Percentiles rank a stretch among this genome's conserved stretches.
Evolutionary conservation across 257 asterid species (phyloP).

Genomic region (Plantago major): DNA sequence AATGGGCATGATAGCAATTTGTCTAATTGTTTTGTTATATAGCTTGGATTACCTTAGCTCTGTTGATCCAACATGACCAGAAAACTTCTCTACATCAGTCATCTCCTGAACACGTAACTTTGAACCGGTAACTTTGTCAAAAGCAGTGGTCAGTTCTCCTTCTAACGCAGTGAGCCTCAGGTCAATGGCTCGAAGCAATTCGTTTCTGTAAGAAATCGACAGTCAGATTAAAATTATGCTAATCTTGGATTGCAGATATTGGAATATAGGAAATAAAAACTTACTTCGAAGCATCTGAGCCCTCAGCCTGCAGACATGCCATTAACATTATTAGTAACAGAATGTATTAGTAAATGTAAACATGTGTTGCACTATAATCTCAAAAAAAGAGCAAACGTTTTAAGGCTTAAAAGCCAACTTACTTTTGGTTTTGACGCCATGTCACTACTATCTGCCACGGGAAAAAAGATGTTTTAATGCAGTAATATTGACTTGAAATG

Average conservation of each 20-base stretch:
- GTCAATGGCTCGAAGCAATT: slow-evolving; percentile 80
- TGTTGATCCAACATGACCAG: slow-evolving; percentile 66
- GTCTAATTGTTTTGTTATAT: slow-evolving; percentile 3
- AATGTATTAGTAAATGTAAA: slow-evolving; percentile 29
- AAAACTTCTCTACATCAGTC: slow-evolving; percentile 51
- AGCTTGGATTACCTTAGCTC: slow-evolving; percentile 56
- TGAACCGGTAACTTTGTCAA: slow-evolving; percentile 57
- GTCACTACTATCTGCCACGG: no score
- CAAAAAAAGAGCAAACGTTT: no score
- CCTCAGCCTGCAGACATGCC: slow-evolving; percentile 53
- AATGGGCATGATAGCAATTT: no score
- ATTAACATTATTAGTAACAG: slow-evolving; percentile 22
- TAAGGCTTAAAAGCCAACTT: no score
- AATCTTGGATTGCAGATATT: slow-evolving; percentile 14
- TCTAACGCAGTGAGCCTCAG: slow-evolving; percentile 65
- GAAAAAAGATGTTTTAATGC: no score
- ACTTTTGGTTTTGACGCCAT: no score
- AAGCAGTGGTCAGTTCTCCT: slow-evolving; percentile 56
- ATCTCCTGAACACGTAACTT: slow-evolving; percentile 54
- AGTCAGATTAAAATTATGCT: slow-evolving; percentile 20
- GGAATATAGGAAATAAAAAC: slow-evolving; percentile 21
- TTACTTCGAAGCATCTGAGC: slow-evolving; percentile 82
- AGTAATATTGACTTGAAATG: no score
- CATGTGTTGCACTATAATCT: no score
- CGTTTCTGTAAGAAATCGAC: slow-evolving; percentile 54